Evolutionary conservation across 2,329 filamentous ascomycete genomes (phyloP), one percentile per base, ranked within the genome.

Genomic region (Emergomyces pasteurianus): DNA sequence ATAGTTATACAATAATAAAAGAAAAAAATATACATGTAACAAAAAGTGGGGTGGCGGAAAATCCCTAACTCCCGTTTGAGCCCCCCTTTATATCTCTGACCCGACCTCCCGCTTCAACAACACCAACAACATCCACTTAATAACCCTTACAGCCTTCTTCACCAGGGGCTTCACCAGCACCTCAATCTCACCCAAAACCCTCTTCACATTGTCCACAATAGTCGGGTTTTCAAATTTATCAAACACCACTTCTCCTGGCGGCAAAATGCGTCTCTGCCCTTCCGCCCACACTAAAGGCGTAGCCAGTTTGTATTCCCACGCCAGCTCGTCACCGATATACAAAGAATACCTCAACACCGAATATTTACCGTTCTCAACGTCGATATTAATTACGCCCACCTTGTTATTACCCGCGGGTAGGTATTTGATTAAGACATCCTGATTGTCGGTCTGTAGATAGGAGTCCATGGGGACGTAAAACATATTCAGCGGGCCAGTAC

Each of bases 381-480:
- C 85, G 63, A 99, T 91, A 26, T 90, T 89, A 34, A 95, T 80
- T 0, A 86, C 84, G 1, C 90, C 90, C 73, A 96, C 92, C 72
- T 97, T 97, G 64, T 86, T 91, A 69, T 90, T 92, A 1, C 92
- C 92, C 62, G 87, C 83, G 1, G 92, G 89, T 53, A 83, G 82
- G 78, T 83, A 95, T 84, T 92, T 90, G 65, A 97, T 80, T 70
- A 86, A 81, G 12, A 96, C 83, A 74, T 97, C 94, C 67, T 92
- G 85, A 1, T 86, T 81, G 66, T 95, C 90, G 0, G 81, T 83
- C 74, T 96, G 90, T 66, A 80, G 80, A 73, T 97, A 99, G 0
- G 90, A 92, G 1, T 87, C 82, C 28, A 92, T 77, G 0, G 94
- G 94, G 4, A 94, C 82, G 67, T 94, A 96, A 71, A 99, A 99